phyloP scores from a whole-genome alignment of 169 alveolate species.

The Plasmodium berghei region DNA sequence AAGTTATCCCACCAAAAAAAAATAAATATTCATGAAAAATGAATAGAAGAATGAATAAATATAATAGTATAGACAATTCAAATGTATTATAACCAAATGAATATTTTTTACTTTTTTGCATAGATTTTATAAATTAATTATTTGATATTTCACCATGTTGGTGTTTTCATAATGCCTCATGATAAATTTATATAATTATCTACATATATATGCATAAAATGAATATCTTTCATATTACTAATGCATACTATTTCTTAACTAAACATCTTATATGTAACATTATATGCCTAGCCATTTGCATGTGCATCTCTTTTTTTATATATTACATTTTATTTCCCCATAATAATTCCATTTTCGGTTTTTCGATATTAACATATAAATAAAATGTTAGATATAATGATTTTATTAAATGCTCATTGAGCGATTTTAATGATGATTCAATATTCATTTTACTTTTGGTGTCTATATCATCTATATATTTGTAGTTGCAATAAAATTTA shows the following conservation, averaged over 20 bases:
- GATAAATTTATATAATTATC: too few relatives aligned
- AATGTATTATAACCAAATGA: not conserved
- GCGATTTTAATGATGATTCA: not conserved
- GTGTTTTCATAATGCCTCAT: too few relatives aligned
- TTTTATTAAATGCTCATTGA: constrained; percentile 29
- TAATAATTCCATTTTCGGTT: constrained; percentile 37
- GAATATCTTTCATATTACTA: too few relatives aligned
- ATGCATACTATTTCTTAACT: too few relatives aligned
- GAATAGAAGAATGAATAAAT: not conserved
- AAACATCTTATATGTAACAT: too few relatives aligned
- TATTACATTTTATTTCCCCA: constrained; percentile 38
- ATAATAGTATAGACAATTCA: not conserved
- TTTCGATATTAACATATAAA: constrained; percentile 27
- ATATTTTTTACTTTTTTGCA: too few relatives aligned
- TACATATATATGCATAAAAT: too few relatives aligned
- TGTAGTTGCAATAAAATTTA: constrained; percentile 37
- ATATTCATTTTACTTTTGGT: not conserved
- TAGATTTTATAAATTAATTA: too few relatives aligned
- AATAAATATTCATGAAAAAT: not conserved
- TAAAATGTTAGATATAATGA: constrained; percentile 49
- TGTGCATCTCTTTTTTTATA: constrained; percentile 1
- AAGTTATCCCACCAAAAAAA: not conserved
- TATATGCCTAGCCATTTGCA: too few relatives aligned
- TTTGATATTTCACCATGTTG: too few relatives aligned
- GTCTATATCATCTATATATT: constrained; percentile 1